These are phyloP conservation scores for Skeletonema marinoi DNA, from an alignment of 108 stramenopile genomes.

Conservation along the genomic window DNA sequence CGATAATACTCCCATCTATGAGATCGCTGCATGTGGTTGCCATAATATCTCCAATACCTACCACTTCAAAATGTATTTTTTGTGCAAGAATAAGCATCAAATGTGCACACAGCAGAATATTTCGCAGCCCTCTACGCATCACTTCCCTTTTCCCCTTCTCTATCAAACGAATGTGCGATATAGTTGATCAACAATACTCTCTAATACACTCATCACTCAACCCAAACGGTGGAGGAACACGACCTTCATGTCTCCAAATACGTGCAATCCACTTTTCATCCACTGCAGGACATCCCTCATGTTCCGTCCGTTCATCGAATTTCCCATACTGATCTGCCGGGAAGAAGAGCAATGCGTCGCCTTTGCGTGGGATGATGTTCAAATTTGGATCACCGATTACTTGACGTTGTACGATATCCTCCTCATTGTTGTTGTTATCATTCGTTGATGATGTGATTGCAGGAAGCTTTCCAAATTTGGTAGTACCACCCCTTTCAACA, in stretches of 20 bases:
- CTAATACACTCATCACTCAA: conserved; percentile 45
- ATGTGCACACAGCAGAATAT: no score
- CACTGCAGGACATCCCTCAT: conserved; percentile 77
- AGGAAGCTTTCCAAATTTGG: conserved; percentile 64
- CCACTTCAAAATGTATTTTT: no score
- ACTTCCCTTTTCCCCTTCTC: background rate
- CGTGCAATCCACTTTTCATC: conserved; percentile 86
- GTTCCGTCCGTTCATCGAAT: conserved; percentile 83
- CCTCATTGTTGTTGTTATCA: background rate
- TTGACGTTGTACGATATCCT: conserved; percentile 4
- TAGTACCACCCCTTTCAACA: conserved; percentile 75
- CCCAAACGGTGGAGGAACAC: conserved; percentile 78
- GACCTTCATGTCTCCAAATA: conserved; percentile 70
- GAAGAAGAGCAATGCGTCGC: conserved; percentile 83
- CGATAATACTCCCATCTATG: no score
- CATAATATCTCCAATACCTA: no score
- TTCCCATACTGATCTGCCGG: conserved; percentile 72
- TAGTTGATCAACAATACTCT: background rate
- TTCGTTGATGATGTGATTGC: conserved; percentile 37
- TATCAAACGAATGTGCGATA: no score
- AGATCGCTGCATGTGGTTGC: no score
- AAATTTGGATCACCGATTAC: conserved; percentile 48
- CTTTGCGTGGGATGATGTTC: conserved; percentile 61
- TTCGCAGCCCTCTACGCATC: background rate
- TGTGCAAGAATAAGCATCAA: no score